phyloP scores from a whole-genome alignment of 805 yeast genomes.

The Starmerella tilneyi region DNA sequence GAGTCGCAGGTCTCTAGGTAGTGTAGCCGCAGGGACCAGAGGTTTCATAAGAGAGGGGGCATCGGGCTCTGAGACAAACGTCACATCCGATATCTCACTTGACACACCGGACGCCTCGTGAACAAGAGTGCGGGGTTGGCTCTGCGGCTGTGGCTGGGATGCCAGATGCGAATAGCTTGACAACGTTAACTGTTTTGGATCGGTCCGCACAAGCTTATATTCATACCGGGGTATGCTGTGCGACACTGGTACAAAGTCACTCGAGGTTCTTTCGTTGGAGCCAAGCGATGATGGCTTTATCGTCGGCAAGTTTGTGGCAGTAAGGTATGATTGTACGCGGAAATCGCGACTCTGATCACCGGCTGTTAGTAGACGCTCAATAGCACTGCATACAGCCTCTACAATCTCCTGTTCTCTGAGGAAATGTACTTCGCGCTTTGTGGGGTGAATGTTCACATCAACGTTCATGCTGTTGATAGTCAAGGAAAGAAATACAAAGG shows the following conservation, averaged over 20 bases:
- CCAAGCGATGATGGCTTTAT: slow-evolving; percentile 28
- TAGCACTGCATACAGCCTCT: slow-evolving; percentile 41
- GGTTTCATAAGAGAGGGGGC: background rate
- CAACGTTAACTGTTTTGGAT: slow-evolving; percentile 50
- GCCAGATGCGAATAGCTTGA: slow-evolving; percentile 29
- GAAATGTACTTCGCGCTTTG: slow-evolving; percentile 84
- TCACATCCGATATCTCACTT: background rate
- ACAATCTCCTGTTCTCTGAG: slow-evolving; percentile 78
- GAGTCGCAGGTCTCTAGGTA: slow-evolving; percentile 16
- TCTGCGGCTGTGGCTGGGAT: slow-evolving; percentile 1
- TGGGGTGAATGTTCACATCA: slow-evolving; percentile 94
- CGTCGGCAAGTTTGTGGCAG: background rate
- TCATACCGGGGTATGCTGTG: slow-evolving; percentile 35
- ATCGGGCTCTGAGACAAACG: background rate
- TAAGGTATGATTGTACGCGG: slow-evolving; percentile 41
- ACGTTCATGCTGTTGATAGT: slow-evolving; percentile 55
- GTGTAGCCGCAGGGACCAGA: background rate
- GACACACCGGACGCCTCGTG: background rate
- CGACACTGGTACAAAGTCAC: background rate
- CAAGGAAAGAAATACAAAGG: slow-evolving; percentile 70
- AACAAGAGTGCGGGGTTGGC: background rate
- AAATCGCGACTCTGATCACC: slow-evolving; percentile 62
- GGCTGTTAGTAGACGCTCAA: slow-evolving; percentile 44
- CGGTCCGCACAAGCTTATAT: slow-evolving; percentile 61
- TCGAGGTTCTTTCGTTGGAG: background rate